Percentiles rank a stretch among this genome's conserved stretches.
phyloP scores from a whole-genome alignment of 2,329 filamentous ascomycete species.

The Colletotrichum sublineola region DNA sequence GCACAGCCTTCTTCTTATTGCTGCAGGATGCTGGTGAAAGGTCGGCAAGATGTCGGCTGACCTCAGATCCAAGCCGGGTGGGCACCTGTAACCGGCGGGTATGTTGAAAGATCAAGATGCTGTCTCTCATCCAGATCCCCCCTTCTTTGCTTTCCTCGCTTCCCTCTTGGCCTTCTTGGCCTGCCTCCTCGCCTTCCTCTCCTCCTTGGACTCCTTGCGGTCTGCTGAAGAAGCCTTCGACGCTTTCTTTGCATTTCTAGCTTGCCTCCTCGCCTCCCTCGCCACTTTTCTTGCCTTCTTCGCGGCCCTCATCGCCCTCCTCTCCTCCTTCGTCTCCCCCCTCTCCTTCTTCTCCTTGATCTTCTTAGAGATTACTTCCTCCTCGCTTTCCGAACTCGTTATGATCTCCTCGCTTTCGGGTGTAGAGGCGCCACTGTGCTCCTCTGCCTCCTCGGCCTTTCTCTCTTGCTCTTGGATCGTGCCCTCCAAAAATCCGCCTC shows the following conservation, averaged over 20 bases:
- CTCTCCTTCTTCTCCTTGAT: slow-evolving; percentile 53
- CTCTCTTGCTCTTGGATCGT: slow-evolving; percentile 64
- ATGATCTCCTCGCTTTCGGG: slow-evolving; percentile 44
- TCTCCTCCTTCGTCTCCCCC: slow-evolving; percentile 49
- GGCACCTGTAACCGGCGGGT: not conserved
- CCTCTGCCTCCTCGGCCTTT: slow-evolving; percentile 37
- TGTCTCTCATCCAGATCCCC: slow-evolving; percentile 26
- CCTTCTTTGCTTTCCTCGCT: slow-evolving; percentile 26
- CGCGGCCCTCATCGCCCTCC: slow-evolving; percentile 47
- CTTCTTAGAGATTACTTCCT: slow-evolving; percentile 68
- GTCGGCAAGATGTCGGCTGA: not conserved
- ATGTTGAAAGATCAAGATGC: not conserved
- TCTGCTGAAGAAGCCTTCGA: slow-evolving; percentile 48
- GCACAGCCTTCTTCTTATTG: not conserved
- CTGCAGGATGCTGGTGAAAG: not conserved
- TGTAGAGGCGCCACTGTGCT: slow-evolving; percentile 31
- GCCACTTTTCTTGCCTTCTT: slow-evolving; percentile 51
- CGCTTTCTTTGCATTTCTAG: slow-evolving; percentile 42
- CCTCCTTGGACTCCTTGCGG: slow-evolving; percentile 59
- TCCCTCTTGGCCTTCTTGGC: slow-evolving; percentile 51
- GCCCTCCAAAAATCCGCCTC: slow-evolving; percentile 81
- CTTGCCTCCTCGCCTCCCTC: slow-evolving; percentile 43
- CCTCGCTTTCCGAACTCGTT: slow-evolving; percentile 15
- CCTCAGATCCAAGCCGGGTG: not conserved
- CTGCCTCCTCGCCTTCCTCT: slow-evolving; percentile 53